These are phyloP conservation scores for Heracleum sosnowskyi DNA, from an alignment of 129 eudicot species.

Conservation along the genomic window DNA sequence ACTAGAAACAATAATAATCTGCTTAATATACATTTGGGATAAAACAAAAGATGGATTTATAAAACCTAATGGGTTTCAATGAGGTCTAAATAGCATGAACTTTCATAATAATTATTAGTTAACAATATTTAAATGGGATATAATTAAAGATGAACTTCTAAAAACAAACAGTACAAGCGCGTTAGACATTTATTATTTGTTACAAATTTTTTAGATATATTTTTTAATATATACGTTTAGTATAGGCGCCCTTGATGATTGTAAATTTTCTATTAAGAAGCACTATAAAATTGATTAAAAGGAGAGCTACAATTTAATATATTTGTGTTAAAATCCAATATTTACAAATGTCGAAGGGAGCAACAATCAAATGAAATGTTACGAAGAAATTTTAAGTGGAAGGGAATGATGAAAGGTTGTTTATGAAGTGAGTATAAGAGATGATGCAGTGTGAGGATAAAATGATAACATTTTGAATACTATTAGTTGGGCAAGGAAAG, in stretches of 20 bases:
- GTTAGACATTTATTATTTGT: too few species aligned
- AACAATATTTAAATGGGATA: too few species aligned
- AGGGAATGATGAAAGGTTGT: neutral
- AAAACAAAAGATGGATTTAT: neutral
- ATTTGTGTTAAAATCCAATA: neutral
- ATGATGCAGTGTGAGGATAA: neutral
- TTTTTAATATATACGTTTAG: too few species aligned
- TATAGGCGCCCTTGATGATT: neutral
- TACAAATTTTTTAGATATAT: too few species aligned
- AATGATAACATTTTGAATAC: neutral
- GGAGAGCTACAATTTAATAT: neutral
- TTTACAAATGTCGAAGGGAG: neutral
- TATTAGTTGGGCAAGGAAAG: neutral
- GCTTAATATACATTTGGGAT: neutral
- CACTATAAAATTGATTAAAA: neutral
- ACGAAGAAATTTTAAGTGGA: neutral
- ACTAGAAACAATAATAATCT: too few species aligned
- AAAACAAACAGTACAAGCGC: too few species aligned
- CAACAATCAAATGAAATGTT: neutral
- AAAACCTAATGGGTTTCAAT: neutral
- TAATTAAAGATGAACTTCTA: too few species aligned
- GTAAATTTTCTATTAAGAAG: too few species aligned
- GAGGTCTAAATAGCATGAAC: neutral
- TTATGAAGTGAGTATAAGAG: neutral
- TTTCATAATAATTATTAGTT: too few species aligned